A percentile compares a stretch with the other conserved stretches of the same genome.
Conservation (phyloP, 2,329 filamentous ascomycete genomes). For the Neonectria coccinea region DNA sequence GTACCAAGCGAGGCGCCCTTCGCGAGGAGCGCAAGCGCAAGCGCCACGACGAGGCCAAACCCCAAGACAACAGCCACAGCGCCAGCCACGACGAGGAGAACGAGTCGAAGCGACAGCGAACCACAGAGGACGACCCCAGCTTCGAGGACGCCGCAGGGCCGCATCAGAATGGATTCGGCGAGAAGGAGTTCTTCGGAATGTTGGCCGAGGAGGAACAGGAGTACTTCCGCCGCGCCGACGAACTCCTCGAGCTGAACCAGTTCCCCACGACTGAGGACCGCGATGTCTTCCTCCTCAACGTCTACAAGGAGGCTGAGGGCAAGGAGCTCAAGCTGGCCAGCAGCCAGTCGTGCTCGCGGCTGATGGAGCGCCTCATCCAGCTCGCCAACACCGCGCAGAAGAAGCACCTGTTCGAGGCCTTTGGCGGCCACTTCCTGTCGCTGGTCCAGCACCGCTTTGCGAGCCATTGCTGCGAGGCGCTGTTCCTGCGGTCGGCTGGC, state of each 20-base stretch:
- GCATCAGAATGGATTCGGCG: slow-evolving; percentile 52
- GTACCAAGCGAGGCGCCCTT: slow-evolving; percentile 55
- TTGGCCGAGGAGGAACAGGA: slow-evolving; percentile 94
- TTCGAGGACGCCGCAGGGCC: slow-evolving; percentile 41
- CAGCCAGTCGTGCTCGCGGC: slow-evolving; percentile 92
- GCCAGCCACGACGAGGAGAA: slow-evolving; percentile 19
- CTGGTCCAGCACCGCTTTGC: slow-evolving; percentile 96
- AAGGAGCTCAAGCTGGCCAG: slow-evolving; percentile 97
- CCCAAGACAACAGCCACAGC: slow-evolving; percentile 28
- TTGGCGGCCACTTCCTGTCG: slow-evolving; percentile 86
- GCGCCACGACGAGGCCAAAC: slow-evolving; percentile 46
- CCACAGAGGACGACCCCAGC: slow-evolving; percentile 37
- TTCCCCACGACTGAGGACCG: slow-evolving; percentile 83
- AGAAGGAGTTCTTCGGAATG: slow-evolving; percentile 90
- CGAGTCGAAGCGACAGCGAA: slow-evolving; percentile 45
- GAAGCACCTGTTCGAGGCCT: slow-evolving; percentile 87
- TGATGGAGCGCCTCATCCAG: slow-evolving; percentile 92
- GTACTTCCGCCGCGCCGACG: slow-evolving; percentile 91
- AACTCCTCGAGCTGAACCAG: slow-evolving; percentile 89
- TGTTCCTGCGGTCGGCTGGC: slow-evolving; percentile 87
- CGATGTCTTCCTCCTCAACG: slow-evolving; percentile 78
- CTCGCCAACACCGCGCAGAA: slow-evolving; percentile 83
- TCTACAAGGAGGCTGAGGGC: slow-evolving; percentile 86
- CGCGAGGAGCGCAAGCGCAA: slow-evolving; percentile 59
- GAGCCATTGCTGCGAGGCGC: slow-evolving; percentile 94